phyloP scores from a whole-genome alignment of 106 monocot species.

The Dendrobium chrysotoxum region DNA sequence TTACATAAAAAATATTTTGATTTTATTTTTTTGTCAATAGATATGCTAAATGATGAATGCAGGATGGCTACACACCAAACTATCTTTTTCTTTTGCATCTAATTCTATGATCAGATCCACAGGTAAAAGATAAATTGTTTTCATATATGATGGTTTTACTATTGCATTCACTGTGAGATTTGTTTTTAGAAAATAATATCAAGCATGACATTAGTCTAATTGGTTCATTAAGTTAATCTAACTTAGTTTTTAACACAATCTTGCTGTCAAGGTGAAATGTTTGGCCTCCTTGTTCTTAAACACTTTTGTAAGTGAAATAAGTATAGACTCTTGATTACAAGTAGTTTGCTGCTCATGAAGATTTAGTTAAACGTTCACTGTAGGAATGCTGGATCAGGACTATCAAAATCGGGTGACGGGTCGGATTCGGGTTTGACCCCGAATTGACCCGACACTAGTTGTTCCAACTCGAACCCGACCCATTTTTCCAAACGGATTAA shows the following conservation, averaged over 20 bases:
- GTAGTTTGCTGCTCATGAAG: background rate
- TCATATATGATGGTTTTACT: background rate
- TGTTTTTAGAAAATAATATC: no score
- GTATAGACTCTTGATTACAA: background rate
- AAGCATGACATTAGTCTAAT: background rate
- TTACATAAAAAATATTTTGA: no score
- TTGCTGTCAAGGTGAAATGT: no score
- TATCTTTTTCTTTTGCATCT: slow-evolving; percentile 98
- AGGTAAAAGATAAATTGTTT: slow-evolving; percentile 38
- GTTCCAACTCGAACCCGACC: no score
- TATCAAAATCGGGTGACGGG: no score
- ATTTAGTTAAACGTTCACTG: background rate
- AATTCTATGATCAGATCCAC: slow-evolving; percentile 89
- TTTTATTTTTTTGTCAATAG: background rate
- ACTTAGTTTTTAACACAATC: no score
- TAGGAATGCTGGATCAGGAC: no score
- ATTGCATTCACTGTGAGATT: background rate
- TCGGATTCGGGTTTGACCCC: no score
- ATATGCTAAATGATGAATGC: slow-evolving; percentile 2
- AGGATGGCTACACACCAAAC: slow-evolving; percentile 98
- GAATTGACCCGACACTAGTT: no score
- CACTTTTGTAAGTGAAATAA: no score
- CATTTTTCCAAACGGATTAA: no score
- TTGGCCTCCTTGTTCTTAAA: no score
- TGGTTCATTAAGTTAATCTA: background rate